These are phyloP conservation scores for Globisporangium paddicum DNA, from an alignment of 352 stramenopile genomes.

Conservation along the genomic window DNA sequence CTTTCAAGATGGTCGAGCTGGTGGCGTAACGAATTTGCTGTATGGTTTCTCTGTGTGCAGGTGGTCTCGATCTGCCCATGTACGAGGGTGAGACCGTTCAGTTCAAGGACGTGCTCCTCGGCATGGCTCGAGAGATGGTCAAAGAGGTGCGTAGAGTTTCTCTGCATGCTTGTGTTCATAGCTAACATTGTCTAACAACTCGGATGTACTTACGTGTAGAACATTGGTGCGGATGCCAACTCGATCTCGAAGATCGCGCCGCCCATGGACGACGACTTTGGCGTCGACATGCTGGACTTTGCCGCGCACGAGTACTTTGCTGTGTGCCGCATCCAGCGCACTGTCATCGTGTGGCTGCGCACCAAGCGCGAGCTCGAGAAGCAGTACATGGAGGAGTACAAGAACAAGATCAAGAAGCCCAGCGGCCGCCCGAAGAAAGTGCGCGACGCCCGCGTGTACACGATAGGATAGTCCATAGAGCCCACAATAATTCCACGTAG, in stretches of 20 bases:
- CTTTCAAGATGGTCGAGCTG: background rate
- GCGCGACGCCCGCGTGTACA: constrained; percentile 71
- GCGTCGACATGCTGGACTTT: constrained; percentile 50
- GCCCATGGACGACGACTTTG: constrained; percentile 25
- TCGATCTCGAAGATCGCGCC: constrained; percentile 39
- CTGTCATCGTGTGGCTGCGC: constrained; percentile 52
- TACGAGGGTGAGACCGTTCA: constrained; percentile 82
- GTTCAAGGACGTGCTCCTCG: constrained; percentile 85
- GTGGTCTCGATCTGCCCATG: constrained; percentile 64
- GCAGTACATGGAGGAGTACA: constrained; percentile 78
- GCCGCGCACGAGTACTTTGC: constrained; percentile 67
- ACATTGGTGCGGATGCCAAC: constrained; percentile 29
- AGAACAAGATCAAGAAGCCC: constrained; percentile 84
- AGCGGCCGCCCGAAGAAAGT: constrained; percentile 70
- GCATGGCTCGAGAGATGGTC: constrained; percentile 76
- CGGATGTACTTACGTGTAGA: constrained; percentile 13
- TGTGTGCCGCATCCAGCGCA: constrained; percentile 49
- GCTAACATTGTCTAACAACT: constrained; percentile 6
- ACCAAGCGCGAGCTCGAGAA: constrained; percentile 69
- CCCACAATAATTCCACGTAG: background rate
- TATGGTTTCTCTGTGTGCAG: constrained; percentile 20
- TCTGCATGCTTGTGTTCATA: background rate
- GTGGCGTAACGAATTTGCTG: background rate
- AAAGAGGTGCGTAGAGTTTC: constrained; percentile 45
- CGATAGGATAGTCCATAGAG: constrained; percentile 37